Percentiles rank a stretch among this genome's conserved stretches.
These are phyloP conservation scores for Phoma sp. DNA, from an alignment of 2,329 filamentous ascomycete genomes.

Conservation along the genomic window DNA sequence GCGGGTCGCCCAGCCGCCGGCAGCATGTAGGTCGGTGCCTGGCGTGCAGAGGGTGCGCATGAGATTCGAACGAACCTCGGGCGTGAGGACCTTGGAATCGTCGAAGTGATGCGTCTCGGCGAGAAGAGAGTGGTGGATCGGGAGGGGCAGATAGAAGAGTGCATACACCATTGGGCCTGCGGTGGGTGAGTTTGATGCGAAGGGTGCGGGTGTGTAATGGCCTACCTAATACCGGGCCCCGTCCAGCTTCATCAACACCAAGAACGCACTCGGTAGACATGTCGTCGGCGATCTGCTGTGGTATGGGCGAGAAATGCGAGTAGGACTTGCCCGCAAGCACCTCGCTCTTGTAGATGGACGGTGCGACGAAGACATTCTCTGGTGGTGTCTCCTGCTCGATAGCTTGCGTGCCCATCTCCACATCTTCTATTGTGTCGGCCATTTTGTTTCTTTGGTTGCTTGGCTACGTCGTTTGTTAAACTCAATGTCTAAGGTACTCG, in stretches of 20 bases:
- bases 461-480: neutral
- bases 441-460: constrained; percentile 20
- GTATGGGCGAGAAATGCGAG: constrained; percentile 57
- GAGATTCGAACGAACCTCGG: constrained; percentile 76
- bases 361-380: constrained; percentile 55
- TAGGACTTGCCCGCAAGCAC: constrained; percentile 56
- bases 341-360: constrained; percentile 52
- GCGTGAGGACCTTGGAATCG: constrained; percentile 91
- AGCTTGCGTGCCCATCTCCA: constrained; percentile 46
- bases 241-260: constrained; percentile 91
- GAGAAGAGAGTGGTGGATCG: constrained; percentile 74
- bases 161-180: constrained; percentile 73
- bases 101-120: constrained; percentile 85
- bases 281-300: constrained; percentile 49
- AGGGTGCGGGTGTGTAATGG: neutral
- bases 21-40: constrained; percentile 62
- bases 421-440: constrained; percentile 38
- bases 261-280: constrained; percentile 72
- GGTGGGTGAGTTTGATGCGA: constrained; percentile 22
- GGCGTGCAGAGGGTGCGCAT: constrained; percentile 75
- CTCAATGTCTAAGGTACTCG: too few species aligned
- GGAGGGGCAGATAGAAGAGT: constrained; percentile 74
- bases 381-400: constrained; percentile 47
- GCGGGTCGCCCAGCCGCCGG: constrained; percentile 84
- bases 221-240: constrained; percentile 88